Evolutionary conservation across 2,329 filamentous ascomycete species (phyloP), one percentile per base, ranked within the genome.

Genomic region (Calonectria honghensis): DNA sequence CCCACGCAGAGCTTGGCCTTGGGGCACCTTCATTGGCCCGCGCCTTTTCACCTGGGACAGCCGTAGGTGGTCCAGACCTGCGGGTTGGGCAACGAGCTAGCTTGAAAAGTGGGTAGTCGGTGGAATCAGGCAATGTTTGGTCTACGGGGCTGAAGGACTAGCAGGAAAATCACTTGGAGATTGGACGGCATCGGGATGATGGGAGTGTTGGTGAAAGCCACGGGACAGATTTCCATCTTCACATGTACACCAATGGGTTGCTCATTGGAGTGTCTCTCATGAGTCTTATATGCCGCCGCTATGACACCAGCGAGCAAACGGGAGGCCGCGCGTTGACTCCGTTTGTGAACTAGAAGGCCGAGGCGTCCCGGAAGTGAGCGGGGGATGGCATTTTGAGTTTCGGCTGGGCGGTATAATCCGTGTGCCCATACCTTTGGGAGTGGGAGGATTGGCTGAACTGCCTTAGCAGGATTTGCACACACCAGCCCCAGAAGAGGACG

Each of bases 11-110:
- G 64, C 54, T 45, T 64, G 61, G 68, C 73, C 70, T 68, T 73
- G 68, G 59, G 54, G 39, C 48, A 73, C 73, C 74, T 72, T 76
- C 68, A 78, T 75, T 73, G 59, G 31, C 57, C 57, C 70, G 50
- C 45, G 65, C 48, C 13, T 52, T 10, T 71, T 75, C 78, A 71
- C 72, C 78, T 65, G 27, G 54, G 76, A 79, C 76, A 79, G 76
- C 76, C 75, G 66, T 68, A 51, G 45, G 61, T 73, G 71, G 78
- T 77, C 77, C 72, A 79, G 78, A 78, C 78, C 74, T 32, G 57
- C 72, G 76, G 78, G 70, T 72, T 48, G 52, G 65, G 68, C 48
- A 67, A 54, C 37, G 20, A 18, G 65, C 65, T 69, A 65, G 57
- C 64, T 65, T 68, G 50, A 65, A 67, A 61, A 65, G 71, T 59